Evolutionary conservation across 129 eudicot genomes (phyloP).

Genomic region (Helichrysum umbraculigerum): DNA sequence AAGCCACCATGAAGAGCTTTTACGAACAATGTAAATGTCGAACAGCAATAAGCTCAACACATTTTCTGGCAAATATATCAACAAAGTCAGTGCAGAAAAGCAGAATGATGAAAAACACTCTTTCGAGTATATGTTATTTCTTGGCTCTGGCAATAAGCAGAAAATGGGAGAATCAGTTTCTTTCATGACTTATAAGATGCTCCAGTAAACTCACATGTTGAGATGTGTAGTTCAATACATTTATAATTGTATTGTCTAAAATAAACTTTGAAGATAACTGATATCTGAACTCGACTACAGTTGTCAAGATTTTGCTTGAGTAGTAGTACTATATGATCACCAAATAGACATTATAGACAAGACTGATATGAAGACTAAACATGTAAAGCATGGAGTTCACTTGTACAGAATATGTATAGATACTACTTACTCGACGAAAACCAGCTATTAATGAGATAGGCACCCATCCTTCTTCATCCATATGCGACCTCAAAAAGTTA

Average conservation of each 20-base stretch:
- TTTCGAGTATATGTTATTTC: neutral
- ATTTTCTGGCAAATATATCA: neutral
- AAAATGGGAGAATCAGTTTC: neutral
- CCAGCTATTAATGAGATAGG: slow-evolving; percentile 57
- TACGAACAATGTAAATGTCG: neutral
- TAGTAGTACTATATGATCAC: neutral
- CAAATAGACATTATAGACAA: neutral
- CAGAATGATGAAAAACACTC: neutral
- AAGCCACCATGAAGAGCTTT: neutral
- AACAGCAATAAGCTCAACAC: neutral
- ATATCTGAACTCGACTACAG: neutral
- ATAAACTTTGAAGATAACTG: neutral
- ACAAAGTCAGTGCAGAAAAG: neutral
- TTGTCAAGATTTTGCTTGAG: neutral
- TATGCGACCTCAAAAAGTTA: slow-evolving; percentile 55
- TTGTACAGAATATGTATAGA: neutral
- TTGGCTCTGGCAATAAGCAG: neutral
- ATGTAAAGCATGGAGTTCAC: neutral
- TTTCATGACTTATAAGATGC: neutral
- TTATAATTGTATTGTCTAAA: neutral
- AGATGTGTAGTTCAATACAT: neutral
- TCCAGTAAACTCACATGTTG: too few relatives aligned
- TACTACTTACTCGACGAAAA: slow-evolving; percentile 68
- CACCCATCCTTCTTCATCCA: slow-evolving; percentile 92
- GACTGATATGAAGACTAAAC: neutral